These are phyloP conservation scores for Erysiphe pulchra DNA, from an alignment of 2,329 filamentous ascomycete genomes.

Conservation along the genomic window DNA sequence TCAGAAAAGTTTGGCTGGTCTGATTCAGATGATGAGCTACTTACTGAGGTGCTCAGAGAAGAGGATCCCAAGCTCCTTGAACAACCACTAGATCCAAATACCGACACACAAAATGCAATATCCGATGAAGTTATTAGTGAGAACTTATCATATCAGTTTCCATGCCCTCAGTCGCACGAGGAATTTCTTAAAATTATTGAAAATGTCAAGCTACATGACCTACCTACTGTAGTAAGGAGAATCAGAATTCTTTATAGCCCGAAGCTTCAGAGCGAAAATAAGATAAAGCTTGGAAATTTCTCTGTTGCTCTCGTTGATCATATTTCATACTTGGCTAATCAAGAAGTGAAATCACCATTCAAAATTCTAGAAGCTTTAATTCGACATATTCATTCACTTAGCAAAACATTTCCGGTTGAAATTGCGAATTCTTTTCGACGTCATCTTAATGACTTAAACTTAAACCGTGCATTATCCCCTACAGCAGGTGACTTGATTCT, in stretches of 20 bases:
- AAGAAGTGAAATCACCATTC: slow-evolving; percentile 27
- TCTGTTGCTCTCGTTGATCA: slow-evolving; percentile 38
- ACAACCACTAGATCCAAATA: slow-evolving; percentile 21
- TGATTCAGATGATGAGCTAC: slow-evolving; percentile 39
- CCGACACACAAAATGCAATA: slow-evolving; percentile 22
- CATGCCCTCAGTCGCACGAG: slow-evolving; percentile 54
- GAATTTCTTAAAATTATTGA: slow-evolving; percentile 44
- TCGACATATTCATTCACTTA: slow-evolving; percentile 77
- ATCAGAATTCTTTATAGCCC: slow-evolving; percentile 85
- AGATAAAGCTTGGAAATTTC: slow-evolving; percentile 50
- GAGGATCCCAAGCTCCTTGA: slow-evolving; percentile 27
- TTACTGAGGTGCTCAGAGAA: slow-evolving; percentile 31
- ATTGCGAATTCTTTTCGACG: slow-evolving; percentile 54
- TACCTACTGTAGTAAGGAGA: slow-evolving; percentile 61
- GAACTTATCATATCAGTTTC: slow-evolving; percentile 56
- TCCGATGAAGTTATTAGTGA: slow-evolving; percentile 17
- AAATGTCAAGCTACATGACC: slow-evolving; percentile 32
- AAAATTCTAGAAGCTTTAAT: slow-evolving; percentile 51
- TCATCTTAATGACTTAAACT: slow-evolving; percentile 34
- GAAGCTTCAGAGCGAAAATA: slow-evolving; percentile 63
- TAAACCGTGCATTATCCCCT: slow-evolving; percentile 23
- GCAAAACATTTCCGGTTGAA: slow-evolving; percentile 58
- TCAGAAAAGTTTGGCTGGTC: slow-evolving; percentile 15
- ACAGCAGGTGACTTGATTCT: slow-evolving; percentile 50
- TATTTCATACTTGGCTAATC: slow-evolving; percentile 23